A percentile compares a stretch with the other conserved stretches of the same genome.
phyloP scores from a whole-genome alignment of 257 asterid species.

The Striga asiatica region DNA sequence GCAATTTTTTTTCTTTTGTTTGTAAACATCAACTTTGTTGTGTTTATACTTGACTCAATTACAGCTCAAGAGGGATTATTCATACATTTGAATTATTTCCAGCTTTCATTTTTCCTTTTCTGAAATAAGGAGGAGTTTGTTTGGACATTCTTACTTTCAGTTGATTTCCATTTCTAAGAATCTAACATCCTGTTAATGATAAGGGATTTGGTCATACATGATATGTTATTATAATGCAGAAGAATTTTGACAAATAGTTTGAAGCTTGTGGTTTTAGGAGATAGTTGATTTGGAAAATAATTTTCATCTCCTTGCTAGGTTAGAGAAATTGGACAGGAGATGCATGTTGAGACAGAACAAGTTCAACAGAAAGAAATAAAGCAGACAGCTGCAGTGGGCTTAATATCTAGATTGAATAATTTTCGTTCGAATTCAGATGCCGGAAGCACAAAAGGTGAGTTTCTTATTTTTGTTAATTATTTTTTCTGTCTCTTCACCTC shows the following conservation, averaged over 20 bases:
- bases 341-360: conserved; percentile 35
- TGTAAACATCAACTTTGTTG: no score
- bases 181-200: no score
- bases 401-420: conserved; percentile 70
- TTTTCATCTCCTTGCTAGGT: conserved; percentile 31
- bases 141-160: background rate
- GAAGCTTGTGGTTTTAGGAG: background rate
- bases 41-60: no score
- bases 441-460: conserved; percentile 60
- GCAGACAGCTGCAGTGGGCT: conserved; percentile 71
- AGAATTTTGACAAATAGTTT: no score
- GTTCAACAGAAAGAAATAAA: conserved; percentile 50
- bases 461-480: background rate
- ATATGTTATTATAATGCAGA: no score
- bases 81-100: no score
- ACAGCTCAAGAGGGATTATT: no score
- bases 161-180: background rate
- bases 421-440: conserved; percentile 66
- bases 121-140: no score
- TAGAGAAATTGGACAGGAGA: conserved; percentile 57
- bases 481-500: background rate
- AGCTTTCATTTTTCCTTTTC: no score
- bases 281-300: background rate
- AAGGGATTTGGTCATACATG: no score
- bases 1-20: no score